phyloP scores from a whole-genome alignment of 495 filamentous ascomycete species.

The Penicillium odoratum region DNA sequence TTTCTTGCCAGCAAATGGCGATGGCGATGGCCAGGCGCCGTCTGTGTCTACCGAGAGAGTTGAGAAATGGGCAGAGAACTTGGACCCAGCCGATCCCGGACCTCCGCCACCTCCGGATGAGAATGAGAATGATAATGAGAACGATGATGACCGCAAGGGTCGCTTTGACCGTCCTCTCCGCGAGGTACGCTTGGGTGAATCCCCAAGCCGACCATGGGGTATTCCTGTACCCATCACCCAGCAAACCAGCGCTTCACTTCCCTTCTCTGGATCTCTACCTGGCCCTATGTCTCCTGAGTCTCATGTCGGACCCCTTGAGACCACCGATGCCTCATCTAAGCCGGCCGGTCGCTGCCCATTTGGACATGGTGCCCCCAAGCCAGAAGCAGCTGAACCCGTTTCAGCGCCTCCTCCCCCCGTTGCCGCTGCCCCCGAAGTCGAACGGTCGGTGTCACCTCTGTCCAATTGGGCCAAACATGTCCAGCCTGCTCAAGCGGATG shows the following conservation, averaged over 20 bases:
- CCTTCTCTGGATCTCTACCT: slow-evolving; percentile 27
- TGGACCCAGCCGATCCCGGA: slow-evolving; percentile 45
- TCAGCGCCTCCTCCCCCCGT: not conserved
- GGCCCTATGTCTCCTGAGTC: slow-evolving; percentile 20
- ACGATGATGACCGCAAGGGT: slow-evolving; percentile 40
- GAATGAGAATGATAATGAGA: slow-evolving; percentile 30
- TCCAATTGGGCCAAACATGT: slow-evolving; percentile 14
- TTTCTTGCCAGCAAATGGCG: slow-evolving; percentile 62
- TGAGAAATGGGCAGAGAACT: slow-evolving; percentile 76
- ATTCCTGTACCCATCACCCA: slow-evolving; percentile 69
- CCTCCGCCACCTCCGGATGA: not conserved
- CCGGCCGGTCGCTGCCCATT: slow-evolving; percentile 50
- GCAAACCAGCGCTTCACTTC: slow-evolving; percentile 22
- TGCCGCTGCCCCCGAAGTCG: not conserved
- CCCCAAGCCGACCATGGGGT: slow-evolving; percentile 87
- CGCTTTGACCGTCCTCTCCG: slow-evolving; percentile 80
- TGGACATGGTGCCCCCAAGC: slow-evolving; percentile 39
- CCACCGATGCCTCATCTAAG: slow-evolving; percentile 20
- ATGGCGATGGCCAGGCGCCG: slow-evolving; percentile 13
- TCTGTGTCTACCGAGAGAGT: slow-evolving; percentile 61
- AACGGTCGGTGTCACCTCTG: slow-evolving; percentile 4
- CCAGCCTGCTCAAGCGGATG: slow-evolving; percentile 11
- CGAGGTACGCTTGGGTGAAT: slow-evolving; percentile 84
- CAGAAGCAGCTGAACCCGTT: slow-evolving; percentile 12
- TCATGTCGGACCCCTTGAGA: slow-evolving; percentile 13